phyloP scores from a whole-genome alignment of 495 filamentous ascomycete genomes.

The Penicillium fimorum region DNA sequence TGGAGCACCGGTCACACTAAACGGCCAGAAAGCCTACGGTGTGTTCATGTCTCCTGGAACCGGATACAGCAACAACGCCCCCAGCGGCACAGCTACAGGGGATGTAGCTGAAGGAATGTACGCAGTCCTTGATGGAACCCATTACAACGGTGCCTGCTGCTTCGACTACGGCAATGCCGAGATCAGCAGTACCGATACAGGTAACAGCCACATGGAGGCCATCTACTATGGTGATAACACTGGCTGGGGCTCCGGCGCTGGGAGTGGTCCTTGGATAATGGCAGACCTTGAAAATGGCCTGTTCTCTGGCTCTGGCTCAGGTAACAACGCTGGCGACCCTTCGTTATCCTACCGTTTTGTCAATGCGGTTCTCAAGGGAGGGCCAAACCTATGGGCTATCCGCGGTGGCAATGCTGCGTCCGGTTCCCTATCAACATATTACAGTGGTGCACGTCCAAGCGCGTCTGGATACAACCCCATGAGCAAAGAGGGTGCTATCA shows the following conservation, averaged over 20 bases:
- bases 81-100: slow-evolving; percentile 50
- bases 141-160: slow-evolving; percentile 58
- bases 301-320: slow-evolving; percentile 48
- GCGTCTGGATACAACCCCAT: slow-evolving; percentile 56
- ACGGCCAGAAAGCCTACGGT: slow-evolving; percentile 58
- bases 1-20: slow-evolving; percentile 57
- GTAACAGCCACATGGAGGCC: slow-evolving; percentile 60
- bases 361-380: slow-evolving; percentile 52
- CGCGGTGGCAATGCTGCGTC: slow-evolving; percentile 53
- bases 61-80: slow-evolving; percentile 54
- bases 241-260: slow-evolving; percentile 51
- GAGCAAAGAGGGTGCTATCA: slow-evolving; percentile 59
- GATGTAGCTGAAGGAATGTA: slow-evolving; percentile 58
- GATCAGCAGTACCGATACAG: slow-evolving; percentile 51
- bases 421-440: slow-evolving; percentile 54
- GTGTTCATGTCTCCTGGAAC: slow-evolving; percentile 56
- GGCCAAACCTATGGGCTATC: slow-evolving; percentile 52
- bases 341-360: slow-evolving; percentile 51
- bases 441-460: slow-evolving; percentile 49
- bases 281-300: slow-evolving; percentile 60
- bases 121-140: slow-evolving; percentile 57
- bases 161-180: slow-evolving; percentile 64
- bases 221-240: slow-evolving; percentile 55
- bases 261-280: slow-evolving; percentile 59
- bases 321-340: slow-evolving; percentile 45